Base-by-base conservation (phyloP, 2,329 filamentous ascomycete genomes). In the Cladosporium sp. region DNA sequence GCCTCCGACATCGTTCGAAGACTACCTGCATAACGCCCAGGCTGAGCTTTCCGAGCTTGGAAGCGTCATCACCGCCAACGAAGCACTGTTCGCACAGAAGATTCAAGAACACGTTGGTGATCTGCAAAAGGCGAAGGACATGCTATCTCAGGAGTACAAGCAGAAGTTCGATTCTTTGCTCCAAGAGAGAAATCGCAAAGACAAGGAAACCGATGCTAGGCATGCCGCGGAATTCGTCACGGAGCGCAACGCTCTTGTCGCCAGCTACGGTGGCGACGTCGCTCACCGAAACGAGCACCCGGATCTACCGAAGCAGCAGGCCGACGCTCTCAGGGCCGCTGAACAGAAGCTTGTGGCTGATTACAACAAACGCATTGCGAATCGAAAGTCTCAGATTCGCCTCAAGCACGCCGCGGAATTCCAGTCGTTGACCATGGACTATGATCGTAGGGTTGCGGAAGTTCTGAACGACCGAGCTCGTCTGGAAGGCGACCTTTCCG, bases 51-150 rank as follows among this genome's bases (percentile, higher is more conserved):
- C 61, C 3, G 63, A 67, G 38, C 61, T 68, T 3, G 65, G 64
- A 11, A 64, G 57, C 32, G 62, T 64, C 24, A 68, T 68, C 45
- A 64, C 56, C 15, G 63, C 62, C 18, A 68, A 66, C 39, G 67
- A 69, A 47, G 56, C 58, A 4, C 56, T 68, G 1, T 68, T 68
- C 37, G 61, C 62, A 11, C 56, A 59, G 36, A 68, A 68, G 56
- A 67, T 68, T 12, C 57, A 62, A 29, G 64, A 68, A 58, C 66
- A 68, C 47, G 62, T 68, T n/a, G 62, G 63, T 9, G 64, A 63
- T 39, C 43, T 69, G 29, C 65, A 69, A 27, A 54, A 54, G 7
- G 66, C 66, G 11, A 68, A 67, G 47, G 64, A 69, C 9, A 54
- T 62, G 20, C 56, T 69, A 2, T 58, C 64, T 7, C 51, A 56